A percentile compares a stretch with the other conserved stretches of the same genome.
Conservation (phyloP, 2,329 filamentous ascomycete species). For the Pseudogymnoascus sp. region DNA sequence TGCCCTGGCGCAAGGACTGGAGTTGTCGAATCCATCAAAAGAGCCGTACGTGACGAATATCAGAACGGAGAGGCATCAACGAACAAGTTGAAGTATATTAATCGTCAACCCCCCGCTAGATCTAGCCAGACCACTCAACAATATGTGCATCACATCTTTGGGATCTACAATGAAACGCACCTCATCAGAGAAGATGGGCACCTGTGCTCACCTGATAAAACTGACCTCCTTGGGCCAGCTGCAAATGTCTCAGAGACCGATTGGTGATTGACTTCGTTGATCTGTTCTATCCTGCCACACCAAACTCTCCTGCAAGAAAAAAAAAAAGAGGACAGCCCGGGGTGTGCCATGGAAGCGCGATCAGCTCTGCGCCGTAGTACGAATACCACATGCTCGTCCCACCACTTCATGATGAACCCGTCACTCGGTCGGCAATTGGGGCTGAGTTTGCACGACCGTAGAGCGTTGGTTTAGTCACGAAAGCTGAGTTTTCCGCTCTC, state of each 20-base stretch:
- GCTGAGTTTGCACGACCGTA: not conserved
- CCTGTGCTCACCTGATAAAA: not conserved
- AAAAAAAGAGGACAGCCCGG: not conserved
- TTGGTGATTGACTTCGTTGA: not conserved
- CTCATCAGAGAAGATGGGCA: not conserved
- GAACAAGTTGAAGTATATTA: slow-evolving; percentile 1
- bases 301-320: not conserved
- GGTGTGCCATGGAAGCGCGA: not conserved
- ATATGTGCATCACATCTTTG: not conserved
- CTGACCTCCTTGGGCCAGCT: not conserved
- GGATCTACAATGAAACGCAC: not conserved
- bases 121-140: not conserved
- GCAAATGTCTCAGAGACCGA: not conserved
- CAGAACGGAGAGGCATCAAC: not conserved
- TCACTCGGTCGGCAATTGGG: not conserved
- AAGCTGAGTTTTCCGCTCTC: not conserved
- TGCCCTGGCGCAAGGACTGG: slow-evolving; percentile 6
- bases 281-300: not conserved
- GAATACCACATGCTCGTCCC: not conserved
- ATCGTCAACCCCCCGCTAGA: not conserved
- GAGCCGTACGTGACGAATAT: not conserved
- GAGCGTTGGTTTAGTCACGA: not conserved
- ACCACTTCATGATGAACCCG: not conserved
- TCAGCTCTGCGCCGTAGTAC: not conserved
- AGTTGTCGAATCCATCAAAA: not conserved